These are phyloP conservation scores for Pseudogymnoascus sp. DNA, from an alignment of 2,329 filamentous ascomycete genomes.

Conservation along the genomic window DNA sequence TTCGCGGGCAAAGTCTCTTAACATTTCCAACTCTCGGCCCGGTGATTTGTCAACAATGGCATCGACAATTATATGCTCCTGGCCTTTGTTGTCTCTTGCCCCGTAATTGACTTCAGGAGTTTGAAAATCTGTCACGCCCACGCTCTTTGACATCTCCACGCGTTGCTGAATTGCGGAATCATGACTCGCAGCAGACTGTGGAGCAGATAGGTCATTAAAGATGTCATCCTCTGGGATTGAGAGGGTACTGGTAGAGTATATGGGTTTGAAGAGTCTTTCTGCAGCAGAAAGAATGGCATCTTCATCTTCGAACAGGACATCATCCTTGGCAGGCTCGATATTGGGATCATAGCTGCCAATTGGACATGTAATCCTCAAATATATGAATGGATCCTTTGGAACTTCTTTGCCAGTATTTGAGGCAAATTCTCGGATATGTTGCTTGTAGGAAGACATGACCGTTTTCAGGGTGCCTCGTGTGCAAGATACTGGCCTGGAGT, in stretches of 20 bases:
- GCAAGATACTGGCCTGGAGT: slow-evolving; percentile 55
- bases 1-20: not conserved
- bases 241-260: slow-evolving; percentile 14
- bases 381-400: slow-evolving; percentile 51
- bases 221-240: slow-evolving; percentile 33
- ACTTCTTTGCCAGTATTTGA: slow-evolving; percentile 18
- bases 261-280: slow-evolving; percentile 23
- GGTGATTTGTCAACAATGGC: not conserved
- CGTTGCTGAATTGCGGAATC: not conserved
- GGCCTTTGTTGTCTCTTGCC: not conserved
- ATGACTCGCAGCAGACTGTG: slow-evolving; percentile 6
- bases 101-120: not conserved
- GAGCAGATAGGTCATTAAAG: slow-evolving; percentile 26
- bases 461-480: slow-evolving; percentile 51
- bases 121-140: not conserved
- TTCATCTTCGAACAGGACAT: slow-evolving; percentile 59
- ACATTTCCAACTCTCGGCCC: not conserved
- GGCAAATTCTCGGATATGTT: slow-evolving; percentile 34
- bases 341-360: slow-evolving; percentile 61
- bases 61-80: not conserved
- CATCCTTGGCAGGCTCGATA: slow-evolving; percentile 62
- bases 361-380: slow-evolving; percentile 55
- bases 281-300: slow-evolving; percentile 30
- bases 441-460: slow-evolving; percentile 45
- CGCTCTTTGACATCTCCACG: not conserved